These are phyloP conservation scores for Castanea sativa DNA, from an alignment of 306 rosid genomes.

Conservation along the genomic window DNA sequence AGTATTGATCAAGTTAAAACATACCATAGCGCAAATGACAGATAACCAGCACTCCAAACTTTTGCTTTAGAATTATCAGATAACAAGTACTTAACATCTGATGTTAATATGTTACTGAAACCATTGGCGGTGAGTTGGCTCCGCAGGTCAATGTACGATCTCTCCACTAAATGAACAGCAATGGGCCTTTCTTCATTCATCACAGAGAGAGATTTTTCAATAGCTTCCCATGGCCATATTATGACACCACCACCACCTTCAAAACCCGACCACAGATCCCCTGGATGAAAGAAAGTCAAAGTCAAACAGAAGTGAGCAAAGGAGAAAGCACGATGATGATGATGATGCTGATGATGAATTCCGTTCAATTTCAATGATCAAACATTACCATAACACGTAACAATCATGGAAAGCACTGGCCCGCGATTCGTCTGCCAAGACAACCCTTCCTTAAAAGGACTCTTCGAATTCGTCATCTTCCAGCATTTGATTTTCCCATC, in stretches of 20 bases:
- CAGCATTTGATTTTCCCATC: conserved; percentile 86
- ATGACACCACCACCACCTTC: conserved; percentile 82
- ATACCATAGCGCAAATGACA: conserved; percentile 85
- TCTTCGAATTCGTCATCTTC: conserved; percentile 42
- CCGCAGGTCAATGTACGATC: conserved; percentile 90
- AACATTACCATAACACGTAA: conserved; percentile 41
- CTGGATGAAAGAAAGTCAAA: conserved; percentile 29
- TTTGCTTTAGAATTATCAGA: conserved; percentile 71
- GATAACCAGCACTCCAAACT: conserved; percentile 88
- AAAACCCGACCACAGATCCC: conserved; percentile 97
- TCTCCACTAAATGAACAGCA: conserved; percentile 66
- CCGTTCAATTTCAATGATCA: background rate
- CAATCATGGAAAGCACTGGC: conserved; percentile 42
- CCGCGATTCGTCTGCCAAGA: conserved; percentile 25
- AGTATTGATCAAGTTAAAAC: conserved; percentile 21
- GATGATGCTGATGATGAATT: no score
- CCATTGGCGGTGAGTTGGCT: conserved; percentile 65
- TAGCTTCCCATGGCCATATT: conserved; percentile 94
- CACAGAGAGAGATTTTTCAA: conserved; percentile 65
- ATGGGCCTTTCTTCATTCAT: conserved; percentile 61
- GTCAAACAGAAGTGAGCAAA: background rate
- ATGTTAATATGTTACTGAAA: conserved; percentile 56
- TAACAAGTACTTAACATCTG: conserved; percentile 70
- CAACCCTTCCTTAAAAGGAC: conserved; percentile 46
- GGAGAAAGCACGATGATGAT: background rate